Evolutionary conservation across 768 basidiomycete species (phyloP), one percentile per base, ranked within the genome.

Genomic region (Tricholoma matsutake): DNA sequence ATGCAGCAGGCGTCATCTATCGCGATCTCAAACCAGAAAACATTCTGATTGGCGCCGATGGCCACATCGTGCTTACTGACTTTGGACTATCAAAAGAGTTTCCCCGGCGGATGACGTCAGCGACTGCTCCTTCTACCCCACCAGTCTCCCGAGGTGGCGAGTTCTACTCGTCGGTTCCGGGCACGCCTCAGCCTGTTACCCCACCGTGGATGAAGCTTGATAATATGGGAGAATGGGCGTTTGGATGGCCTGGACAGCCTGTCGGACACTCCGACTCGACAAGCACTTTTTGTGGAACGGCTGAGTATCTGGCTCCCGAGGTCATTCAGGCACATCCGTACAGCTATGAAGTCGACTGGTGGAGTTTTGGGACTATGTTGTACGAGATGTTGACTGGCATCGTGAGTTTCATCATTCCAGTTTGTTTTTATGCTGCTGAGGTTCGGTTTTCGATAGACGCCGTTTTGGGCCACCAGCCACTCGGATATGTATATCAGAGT

Each of bases 1-100:
- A 98, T 69, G 86, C 87, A 13, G 88, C 91, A 4, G 96, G 96
- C 39, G 94, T 99, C 70, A 95, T 99, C 76, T 96, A 98, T 75
- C 91, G 97, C 54, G 96, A 98, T 72, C 86, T 98, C 64, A 98
- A 98, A 71, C 96, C 96, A 1, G 96, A 98, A 77, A 95, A 95
- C 75, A 92, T 98, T 67, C 86, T 99, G 58, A 96, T 99, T 66
- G 92, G 92, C 54, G 85, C 85, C 2, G 91, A 95, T 66, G 97
- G 97, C 0, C 97, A 99, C 72, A 94, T 98, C 64, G 94, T 98
- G 43, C 81, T 99, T 35, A 98, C 96, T 25, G 97, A 98, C 77
- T 99, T 99, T 69, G 97, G 97, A 25, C 80, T 94, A 18, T 94
- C 92, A 31, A 96, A 94, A 67, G 93, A 94, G 75, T 96, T 96